These are phyloP conservation scores for Neofusicoccum sp. DNA, from an alignment of 2,329 filamentous ascomycete genomes.

Conservation along the genomic window DNA sequence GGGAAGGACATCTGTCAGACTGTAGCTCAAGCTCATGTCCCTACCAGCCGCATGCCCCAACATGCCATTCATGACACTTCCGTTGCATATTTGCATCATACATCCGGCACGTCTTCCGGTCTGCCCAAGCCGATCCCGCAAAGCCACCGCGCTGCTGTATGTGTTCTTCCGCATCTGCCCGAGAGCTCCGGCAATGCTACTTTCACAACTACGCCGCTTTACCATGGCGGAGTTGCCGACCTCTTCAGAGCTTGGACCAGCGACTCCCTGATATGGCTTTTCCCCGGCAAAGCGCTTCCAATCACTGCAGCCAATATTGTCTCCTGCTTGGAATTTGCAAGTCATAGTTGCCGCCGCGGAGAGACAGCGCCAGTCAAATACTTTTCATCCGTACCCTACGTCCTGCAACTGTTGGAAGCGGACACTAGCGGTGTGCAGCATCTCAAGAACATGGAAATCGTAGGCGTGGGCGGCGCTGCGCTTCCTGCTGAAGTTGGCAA, in stretches of 20 bases:
- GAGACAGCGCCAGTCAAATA: conserved; percentile 47
- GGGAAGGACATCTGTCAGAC: not conserved
- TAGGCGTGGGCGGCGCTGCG: conserved; percentile 64
- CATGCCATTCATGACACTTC: conserved; percentile 32
- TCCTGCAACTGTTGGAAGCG: conserved; percentile 54
- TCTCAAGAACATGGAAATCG: conserved; percentile 56
- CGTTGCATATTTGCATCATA: conserved; percentile 60
- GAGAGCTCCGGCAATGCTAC: conserved; percentile 44
- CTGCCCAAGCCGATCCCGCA: conserved; percentile 63
- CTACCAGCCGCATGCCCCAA: not conserved
- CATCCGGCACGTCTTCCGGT: conserved; percentile 64
- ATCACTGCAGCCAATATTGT: conserved; percentile 57
- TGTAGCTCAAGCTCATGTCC: not conserved
- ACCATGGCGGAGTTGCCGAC: conserved; percentile 65
- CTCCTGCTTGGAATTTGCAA: conserved; percentile 45
- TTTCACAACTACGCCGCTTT: conserved; percentile 65
- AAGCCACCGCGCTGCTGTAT: conserved; percentile 54
- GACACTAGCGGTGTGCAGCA: conserved; percentile 42
- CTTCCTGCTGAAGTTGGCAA: conserved; percentile 55
- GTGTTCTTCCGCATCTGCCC: conserved; percentile 52
- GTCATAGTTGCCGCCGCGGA: conserved; percentile 20
- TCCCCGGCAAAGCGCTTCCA: conserved; percentile 55
- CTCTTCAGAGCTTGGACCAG: conserved; percentile 62
- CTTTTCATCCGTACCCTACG: conserved; percentile 62
- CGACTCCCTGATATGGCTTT: conserved; percentile 60